Percentiles rank a stretch among this genome's conserved stretches.
These are phyloP conservation scores for Bombardia bombarda DNA, from an alignment of 495 filamentous ascomycete species.

Conservation along the genomic window DNA sequence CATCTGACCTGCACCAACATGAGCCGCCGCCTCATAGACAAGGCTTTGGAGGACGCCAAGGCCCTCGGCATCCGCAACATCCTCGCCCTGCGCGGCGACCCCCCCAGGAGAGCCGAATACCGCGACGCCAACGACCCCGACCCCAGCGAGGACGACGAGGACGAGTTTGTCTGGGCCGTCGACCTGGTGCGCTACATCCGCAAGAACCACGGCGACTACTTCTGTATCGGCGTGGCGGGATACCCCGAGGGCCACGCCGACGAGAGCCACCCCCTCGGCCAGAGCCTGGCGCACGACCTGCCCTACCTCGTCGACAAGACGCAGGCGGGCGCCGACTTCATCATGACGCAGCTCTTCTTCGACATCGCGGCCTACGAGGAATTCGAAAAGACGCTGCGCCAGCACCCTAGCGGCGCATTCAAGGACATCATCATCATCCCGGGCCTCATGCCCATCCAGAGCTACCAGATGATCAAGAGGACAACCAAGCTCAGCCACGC, in stretches of 20 bases:
- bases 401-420: slow-evolving; percentile 79
- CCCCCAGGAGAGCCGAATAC: slow-evolving; percentile 85
- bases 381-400: slow-evolving; percentile 71
- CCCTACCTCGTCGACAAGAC: slow-evolving; percentile 90
- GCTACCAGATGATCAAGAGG: slow-evolving; percentile 87
- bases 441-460: slow-evolving; percentile 95
- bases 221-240: slow-evolving; percentile 89
- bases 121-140: slow-evolving; percentile 45
- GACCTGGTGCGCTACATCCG: slow-evolving; percentile 89
- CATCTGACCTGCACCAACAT: slow-evolving; percentile 98
- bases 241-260: slow-evolving; percentile 97
- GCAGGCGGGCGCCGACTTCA: slow-evolving; percentile 87
- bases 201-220: slow-evolving; percentile 82
- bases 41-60: slow-evolving; percentile 85
- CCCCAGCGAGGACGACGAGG: slow-evolving; percentile 48
- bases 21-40: slow-evolving; percentile 76
- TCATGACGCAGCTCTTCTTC: slow-evolving; percentile 99
- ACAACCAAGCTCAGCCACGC: slow-evolving; percentile 95
- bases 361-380: slow-evolving; percentile 71
- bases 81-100: slow-evolving; percentile 87
- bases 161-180: slow-evolving; percentile 81
- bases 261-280: slow-evolving; percentile 68
- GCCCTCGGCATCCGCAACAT: slow-evolving; percentile 92
- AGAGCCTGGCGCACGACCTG: slow-evolving; percentile 72
- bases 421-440: slow-evolving; percentile 87